Evolutionary conservation across 108 stramenopile genomes (phyloP), one percentile per base, ranked within the genome.

Genomic region (Epipyxis sp.): DNA sequence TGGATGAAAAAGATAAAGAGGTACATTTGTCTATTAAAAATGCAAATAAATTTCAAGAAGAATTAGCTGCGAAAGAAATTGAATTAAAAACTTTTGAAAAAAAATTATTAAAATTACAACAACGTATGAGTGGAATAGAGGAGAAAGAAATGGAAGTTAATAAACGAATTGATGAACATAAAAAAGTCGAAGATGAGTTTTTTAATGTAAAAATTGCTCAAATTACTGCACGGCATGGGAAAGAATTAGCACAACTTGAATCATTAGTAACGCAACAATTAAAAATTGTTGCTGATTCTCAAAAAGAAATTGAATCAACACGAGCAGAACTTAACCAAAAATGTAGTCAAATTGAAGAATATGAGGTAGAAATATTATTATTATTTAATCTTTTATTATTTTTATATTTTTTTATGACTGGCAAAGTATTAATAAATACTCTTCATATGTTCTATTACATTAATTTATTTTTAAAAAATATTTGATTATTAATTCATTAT

Each of bases 151-250:
- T 10, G 41, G n/a, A 74, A 27, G 6, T 74, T 37, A 57, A 74
- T 37, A 6, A 74, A 10, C 6, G n/a, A 34, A 42, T 30, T 37
- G 71, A 46, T 10, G 71, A 6, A 6, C 34, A 30, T 32, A 27
- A 37, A 27, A 39, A 6, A 3, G 34, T 27, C 3, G 71, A 54
- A 32, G 71, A 27, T 10, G 50, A 46, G 50, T 74, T 74, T 32
- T 74, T 43, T 42, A 74, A 74, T 34, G 71, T 74, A 6, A 57
- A 74, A 37, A 42, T 74, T 13, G 71, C 71, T 27, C 71, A 74
- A 37, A 74, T 74, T 37, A 39, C 71, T 39, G 25, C 71, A 42
- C 71, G 71, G 43, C 71, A 74, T 37, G 34, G 20, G 6, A 3
- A 27, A 37, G 71, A 74, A 6, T 29, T 74, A 6, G 34, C 16